Percentiles rank a stretch among this genome's conserved stretches.
These are phyloP conservation scores for Camelina sativa DNA, from an alignment of 345 rosid species.

Conservation along the genomic window DNA sequence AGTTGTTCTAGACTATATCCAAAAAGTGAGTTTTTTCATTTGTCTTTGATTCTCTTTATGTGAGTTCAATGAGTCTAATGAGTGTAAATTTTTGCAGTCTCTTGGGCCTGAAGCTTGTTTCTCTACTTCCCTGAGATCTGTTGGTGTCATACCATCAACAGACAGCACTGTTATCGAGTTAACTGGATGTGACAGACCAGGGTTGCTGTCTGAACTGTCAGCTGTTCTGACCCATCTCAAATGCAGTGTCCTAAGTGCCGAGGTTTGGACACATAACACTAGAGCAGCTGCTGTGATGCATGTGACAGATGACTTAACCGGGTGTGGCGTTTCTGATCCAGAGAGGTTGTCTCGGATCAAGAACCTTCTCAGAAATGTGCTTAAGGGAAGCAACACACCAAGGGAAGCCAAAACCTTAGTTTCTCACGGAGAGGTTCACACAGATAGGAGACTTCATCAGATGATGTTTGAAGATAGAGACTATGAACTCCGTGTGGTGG, in stretches of 20 bases:
- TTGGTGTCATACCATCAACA: slow-evolving; percentile 69
- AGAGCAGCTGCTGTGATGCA: slow-evolving; percentile 93
- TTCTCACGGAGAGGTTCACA: slow-evolving; percentile 66
- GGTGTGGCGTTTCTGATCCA: slow-evolving; percentile 64
- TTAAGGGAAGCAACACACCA: slow-evolving; percentile 72
- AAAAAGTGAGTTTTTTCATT: slow-evolving; percentile 56
- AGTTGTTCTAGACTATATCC: slow-evolving; percentile 73
- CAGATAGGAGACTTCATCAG: slow-evolving; percentile 94
- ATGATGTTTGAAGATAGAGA: slow-evolving; percentile 99
- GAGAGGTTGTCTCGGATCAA: slow-evolving; percentile 69
- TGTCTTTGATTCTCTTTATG: background rate
- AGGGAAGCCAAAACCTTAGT: slow-evolving; percentile 73
- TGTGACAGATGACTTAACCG: slow-evolving; percentile 75
- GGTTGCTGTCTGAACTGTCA: slow-evolving; percentile 83
- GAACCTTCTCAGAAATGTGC: slow-evolving; percentile 74
- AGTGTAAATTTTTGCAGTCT: slow-evolving; percentile 51
- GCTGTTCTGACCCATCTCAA: slow-evolving; percentile 84
- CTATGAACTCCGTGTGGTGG: slow-evolving; percentile 61
- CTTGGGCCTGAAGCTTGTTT: slow-evolving; percentile 84
- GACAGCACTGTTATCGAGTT: slow-evolving; percentile 85
- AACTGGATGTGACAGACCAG: slow-evolving; percentile 90
- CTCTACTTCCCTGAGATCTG: slow-evolving; percentile 66
- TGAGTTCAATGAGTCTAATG: slow-evolving; percentile 28
- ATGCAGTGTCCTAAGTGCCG: slow-evolving; percentile 84
- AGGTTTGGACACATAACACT: slow-evolving; percentile 93